Conservation (phyloP, 2,329 filamentous ascomycete species). For the Botrytis porri region DNA sequence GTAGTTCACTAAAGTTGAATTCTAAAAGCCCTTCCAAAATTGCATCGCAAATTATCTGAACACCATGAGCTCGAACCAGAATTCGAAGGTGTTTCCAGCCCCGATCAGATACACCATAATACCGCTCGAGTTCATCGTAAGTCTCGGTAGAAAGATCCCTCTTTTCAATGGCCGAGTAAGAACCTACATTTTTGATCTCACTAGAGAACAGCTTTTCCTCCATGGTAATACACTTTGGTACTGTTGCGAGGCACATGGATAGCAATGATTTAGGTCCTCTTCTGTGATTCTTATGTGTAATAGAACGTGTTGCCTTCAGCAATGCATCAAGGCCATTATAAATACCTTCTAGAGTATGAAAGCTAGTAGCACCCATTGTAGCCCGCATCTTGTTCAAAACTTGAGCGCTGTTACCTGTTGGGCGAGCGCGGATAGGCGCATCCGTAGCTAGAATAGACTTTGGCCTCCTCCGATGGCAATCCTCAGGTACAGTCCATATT, state of each 20-base stretch:
- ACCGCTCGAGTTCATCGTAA: conserved; percentile 49
- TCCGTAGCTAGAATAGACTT: not conserved
- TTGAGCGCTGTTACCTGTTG: conserved; percentile 22
- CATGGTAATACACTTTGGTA: conserved; percentile 48
- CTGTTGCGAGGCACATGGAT: conserved; percentile 48
- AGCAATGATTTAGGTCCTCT: conserved; percentile 44
- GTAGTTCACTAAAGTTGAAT: conserved; percentile 41
- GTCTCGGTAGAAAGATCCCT: conserved; percentile 45
- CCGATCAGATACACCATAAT: conserved; percentile 40
- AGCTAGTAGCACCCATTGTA: conserved; percentile 34
- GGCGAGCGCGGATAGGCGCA: not conserved
- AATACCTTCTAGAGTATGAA: conserved; percentile 46
- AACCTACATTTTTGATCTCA: conserved; percentile 42
- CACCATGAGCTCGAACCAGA: conserved; percentile 48
- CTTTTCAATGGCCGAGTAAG: conserved; percentile 35
- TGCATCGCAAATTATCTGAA: conserved; percentile 44
- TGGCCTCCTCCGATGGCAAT: not conserved
- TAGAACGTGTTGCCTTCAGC: conserved; percentile 42
- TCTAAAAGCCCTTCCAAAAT: conserved; percentile 45
- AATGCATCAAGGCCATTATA: conserved; percentile 46
- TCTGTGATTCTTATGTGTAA: conserved; percentile 20
- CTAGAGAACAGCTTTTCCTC: conserved; percentile 45
- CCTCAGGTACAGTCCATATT: not conserved
- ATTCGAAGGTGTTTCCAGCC: conserved; percentile 48
- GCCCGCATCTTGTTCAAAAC: conserved; percentile 41